Evolutionary conservation across 129 eudicot species (phyloP).

Genomic region (Tagetes patula): DNA sequence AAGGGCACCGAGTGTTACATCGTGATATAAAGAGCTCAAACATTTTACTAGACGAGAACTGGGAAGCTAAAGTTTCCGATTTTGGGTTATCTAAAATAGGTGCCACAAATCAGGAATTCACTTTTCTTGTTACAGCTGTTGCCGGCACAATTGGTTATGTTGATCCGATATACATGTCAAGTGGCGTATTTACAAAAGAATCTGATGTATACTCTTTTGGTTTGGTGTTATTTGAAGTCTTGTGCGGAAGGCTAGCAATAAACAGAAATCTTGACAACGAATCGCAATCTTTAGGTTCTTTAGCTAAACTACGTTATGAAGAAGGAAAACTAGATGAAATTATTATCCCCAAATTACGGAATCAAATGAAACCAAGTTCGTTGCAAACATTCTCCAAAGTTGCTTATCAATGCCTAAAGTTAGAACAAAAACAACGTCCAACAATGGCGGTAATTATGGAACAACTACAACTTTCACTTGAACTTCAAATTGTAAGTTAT

Average conservation of each 20-base stretch:
- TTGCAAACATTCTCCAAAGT: constrained; percentile 13
- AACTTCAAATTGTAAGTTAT: constrained; percentile 29
- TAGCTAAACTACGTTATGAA: constrained; percentile 10
- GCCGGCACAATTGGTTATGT: constrained; percentile 21
- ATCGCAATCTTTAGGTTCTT: not conserved
- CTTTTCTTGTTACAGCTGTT: constrained; percentile 25
- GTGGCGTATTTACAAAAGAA: constrained; percentile 20
- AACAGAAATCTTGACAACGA: not conserved
- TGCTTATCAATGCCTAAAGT: constrained; percentile 27
- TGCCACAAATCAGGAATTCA: constrained; percentile 23
- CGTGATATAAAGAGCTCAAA: constrained; percentile 28
- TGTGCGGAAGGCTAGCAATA: constrained; percentile 31
- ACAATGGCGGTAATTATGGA: constrained; percentile 5
- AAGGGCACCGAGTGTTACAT: constrained; percentile 23
- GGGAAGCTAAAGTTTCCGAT: constrained; percentile 33
- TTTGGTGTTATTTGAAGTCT: constrained; percentile 26
- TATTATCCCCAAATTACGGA: constrained; percentile 7
- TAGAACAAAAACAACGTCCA: constrained; percentile 24
- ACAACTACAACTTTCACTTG: constrained; percentile 25
- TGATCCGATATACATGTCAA: constrained; percentile 12
- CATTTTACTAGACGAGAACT: constrained; percentile 12
- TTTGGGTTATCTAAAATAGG: constrained; percentile 34
- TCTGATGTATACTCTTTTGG: constrained; percentile 34
- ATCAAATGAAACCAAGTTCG: constrained; percentile 21
- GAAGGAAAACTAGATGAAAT: constrained; percentile 24